These are phyloP conservation scores for Aureobasidium mangrovei DNA, from an alignment of 2,329 filamentous ascomycete species.

Conservation along the genomic window DNA sequence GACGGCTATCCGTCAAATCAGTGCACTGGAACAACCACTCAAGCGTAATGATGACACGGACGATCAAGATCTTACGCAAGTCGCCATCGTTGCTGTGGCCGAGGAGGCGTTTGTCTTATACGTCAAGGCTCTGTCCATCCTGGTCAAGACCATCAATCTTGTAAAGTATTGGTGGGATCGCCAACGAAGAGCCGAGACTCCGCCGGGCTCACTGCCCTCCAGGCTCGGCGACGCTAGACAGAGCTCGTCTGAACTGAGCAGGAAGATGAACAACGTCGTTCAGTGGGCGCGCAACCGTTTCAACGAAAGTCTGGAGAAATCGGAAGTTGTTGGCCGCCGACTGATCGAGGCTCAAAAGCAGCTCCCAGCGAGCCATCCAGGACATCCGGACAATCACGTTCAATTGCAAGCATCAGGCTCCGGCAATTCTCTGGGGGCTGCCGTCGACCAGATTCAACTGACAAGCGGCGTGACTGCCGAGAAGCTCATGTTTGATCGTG, in stretches of 20 bases:
- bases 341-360: constrained; percentile 77
- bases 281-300: constrained; percentile 92
- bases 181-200: constrained; percentile 19
- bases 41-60: constrained; percentile 41
- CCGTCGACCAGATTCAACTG: constrained; percentile 70
- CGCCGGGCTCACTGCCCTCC: constrained; percentile 17
- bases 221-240: constrained; percentile 25
- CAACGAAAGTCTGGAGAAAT: constrained; percentile 95
- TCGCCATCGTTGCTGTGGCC: constrained; percentile 77
- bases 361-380: constrained; percentile 75
- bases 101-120: constrained; percentile 95
- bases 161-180: constrained; percentile 77
- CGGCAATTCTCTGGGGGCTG: constrained; percentile 51
- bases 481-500: constrained; percentile 96
- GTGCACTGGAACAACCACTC: constrained; percentile 40
- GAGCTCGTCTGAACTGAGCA: constrained; percentile 40
- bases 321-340: constrained; percentile 83
- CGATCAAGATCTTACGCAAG: constrained; percentile 70
- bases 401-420: constrained; percentile 41
- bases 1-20: constrained; percentile 50
- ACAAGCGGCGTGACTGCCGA: constrained; percentile 88
- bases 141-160: constrained; percentile 93
- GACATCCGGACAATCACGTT: constrained; percentile 71
- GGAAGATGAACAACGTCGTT: constrained; percentile 82
- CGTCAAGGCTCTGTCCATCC: constrained; percentile 81